phyloP scores from a whole-genome alignment of 2,329 filamentous ascomycete genomes.

The Penicillium sp. region DNA sequence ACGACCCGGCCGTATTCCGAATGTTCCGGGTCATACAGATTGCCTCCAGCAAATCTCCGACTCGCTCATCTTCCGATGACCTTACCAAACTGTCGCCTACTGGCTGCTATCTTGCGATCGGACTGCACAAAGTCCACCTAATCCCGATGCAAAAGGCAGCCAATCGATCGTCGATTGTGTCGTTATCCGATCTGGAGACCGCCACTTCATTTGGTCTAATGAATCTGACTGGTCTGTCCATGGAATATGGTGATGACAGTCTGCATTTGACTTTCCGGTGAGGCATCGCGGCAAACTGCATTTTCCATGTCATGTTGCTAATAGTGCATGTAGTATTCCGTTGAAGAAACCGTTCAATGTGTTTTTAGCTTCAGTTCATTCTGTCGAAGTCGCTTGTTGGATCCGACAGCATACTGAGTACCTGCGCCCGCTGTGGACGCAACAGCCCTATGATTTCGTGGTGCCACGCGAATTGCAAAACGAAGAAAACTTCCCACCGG shows the following conservation, averaged over 20 bases:
- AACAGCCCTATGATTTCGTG: conserved; percentile 65
- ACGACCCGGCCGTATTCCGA: conserved; percentile 68
- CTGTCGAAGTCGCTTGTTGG: conserved; percentile 66
- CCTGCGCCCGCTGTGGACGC: conserved; percentile 68
- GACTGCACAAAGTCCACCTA: conserved; percentile 70
- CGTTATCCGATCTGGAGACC: conserved; percentile 54
- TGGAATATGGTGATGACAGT: conserved; percentile 66
- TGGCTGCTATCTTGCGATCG: conserved; percentile 70
- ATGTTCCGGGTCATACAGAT: conserved; percentile 72
- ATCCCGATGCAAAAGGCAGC: conserved; percentile 66
- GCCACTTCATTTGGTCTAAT: conserved; percentile 66
- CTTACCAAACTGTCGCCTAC: conserved; percentile 66
- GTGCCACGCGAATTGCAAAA: conserved; percentile 62
- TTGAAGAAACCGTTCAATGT: conserved; percentile 60
- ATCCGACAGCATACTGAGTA: conserved; percentile 65
- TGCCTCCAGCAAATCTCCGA: conserved; percentile 58
- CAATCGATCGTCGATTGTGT: conserved; percentile 59
- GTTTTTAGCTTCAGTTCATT: conserved; percentile 66
- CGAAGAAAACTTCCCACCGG: conserved; percentile 50
- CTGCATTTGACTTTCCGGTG: conserved; percentile 68
- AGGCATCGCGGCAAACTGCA: conserved; percentile 6
- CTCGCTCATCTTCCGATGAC: conserved; percentile 67
- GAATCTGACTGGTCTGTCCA: conserved; percentile 62
- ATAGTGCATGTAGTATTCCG: conserved; percentile 49
- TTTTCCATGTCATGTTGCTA: not conserved